Evolutionary conservation across 208 protist species (phyloP).

Genomic region (Jaenimonas drosophilae): DNA sequence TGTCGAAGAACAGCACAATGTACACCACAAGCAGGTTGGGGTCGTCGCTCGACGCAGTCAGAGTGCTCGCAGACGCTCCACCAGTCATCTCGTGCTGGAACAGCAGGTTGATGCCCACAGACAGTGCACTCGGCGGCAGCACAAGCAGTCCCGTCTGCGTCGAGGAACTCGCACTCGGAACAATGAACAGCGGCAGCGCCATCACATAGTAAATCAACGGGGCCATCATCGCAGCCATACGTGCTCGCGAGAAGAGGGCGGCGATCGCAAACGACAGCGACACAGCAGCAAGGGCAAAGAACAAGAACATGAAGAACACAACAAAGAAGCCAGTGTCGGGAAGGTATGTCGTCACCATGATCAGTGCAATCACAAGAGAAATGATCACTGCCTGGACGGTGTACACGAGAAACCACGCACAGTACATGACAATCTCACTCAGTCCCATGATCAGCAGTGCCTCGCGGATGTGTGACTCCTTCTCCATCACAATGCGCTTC

Average conservation of each 20-base stretch:
- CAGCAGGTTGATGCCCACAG: constrained; percentile 9
- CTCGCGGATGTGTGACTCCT: constrained; percentile 22
- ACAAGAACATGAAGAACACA: constrained; percentile 27
- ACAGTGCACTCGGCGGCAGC: constrained; percentile 25
- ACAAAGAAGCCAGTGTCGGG: constrained; percentile 35
- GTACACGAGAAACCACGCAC: constrained; percentile 34
- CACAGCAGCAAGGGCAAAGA: constrained; percentile 28
- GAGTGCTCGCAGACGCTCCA: background rate
- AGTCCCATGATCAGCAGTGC: constrained; percentile 36
- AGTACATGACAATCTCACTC: constrained; percentile 7
- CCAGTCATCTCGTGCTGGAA: constrained; percentile 22
- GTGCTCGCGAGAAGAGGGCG: constrained; percentile 46
- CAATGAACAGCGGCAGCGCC: constrained; percentile 20
- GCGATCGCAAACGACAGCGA: constrained; percentile 19
- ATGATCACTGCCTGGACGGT: constrained; percentile 2
- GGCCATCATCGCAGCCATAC: constrained; percentile 32
- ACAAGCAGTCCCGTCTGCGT: constrained; percentile 11
- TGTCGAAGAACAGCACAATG: constrained; percentile 18
- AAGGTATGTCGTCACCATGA: constrained; percentile 8
- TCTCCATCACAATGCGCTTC: constrained; percentile 14
- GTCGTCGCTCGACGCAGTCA: constrained; percentile 2
- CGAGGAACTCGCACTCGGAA: constrained; percentile 11
- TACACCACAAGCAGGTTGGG: constrained; percentile 10
- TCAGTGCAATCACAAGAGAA: constrained; percentile 13
- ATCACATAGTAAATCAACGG: constrained; percentile 40